phyloP scores from a whole-genome alignment of 2,329 filamentous ascomycete genomes.

The Stagonosporopsis chrysanthemi region DNA sequence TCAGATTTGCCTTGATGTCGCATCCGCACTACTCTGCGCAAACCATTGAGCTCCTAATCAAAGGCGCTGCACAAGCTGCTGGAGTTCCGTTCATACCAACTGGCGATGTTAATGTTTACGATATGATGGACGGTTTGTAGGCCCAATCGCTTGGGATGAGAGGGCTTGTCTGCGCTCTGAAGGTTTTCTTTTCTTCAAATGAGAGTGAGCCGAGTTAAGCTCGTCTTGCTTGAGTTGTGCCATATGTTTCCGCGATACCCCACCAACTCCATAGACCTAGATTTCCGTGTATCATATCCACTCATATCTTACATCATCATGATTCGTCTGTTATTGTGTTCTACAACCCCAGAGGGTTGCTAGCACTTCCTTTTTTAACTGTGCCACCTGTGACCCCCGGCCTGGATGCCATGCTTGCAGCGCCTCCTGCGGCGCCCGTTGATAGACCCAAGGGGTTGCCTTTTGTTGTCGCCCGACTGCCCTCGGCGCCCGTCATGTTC shows the following conservation, averaged over 20 bases:
- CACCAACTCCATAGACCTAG: conserved; percentile 21
- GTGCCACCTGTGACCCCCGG: conserved; percentile 27
- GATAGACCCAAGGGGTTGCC: conserved; percentile 57
- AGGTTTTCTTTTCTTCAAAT: too few relatives aligned
- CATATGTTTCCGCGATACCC: conserved; percentile 24
- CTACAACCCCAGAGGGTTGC: conserved; percentile 54
- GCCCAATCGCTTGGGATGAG: not conserved
- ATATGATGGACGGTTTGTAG: not conserved
- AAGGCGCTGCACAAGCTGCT: conserved; percentile 33
- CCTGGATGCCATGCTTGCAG: conserved; percentile 34
- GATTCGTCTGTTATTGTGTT: not conserved
- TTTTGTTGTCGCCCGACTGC: conserved; percentile 53
- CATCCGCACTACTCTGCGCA: conserved; percentile 25
- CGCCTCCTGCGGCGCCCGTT: conserved; percentile 42
- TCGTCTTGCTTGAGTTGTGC: conserved; percentile 8
- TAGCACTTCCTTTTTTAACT: conserved; percentile 45
- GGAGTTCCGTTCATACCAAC: conserved; percentile 38
- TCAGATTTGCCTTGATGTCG: conserved; percentile 39
- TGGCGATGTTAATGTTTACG: conserved; percentile 33
- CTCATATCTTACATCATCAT: conserved; percentile 12
- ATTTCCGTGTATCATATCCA: conserved; percentile 4
- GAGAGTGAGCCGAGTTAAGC: not conserved
- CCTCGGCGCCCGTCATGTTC: conserved; percentile 55
- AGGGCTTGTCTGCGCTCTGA: not conserved
- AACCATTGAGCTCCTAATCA: conserved; percentile 41